Conservation (phyloP, 495 filamentous ascomycete genomes). For the Xylaria nigripes region DNA sequence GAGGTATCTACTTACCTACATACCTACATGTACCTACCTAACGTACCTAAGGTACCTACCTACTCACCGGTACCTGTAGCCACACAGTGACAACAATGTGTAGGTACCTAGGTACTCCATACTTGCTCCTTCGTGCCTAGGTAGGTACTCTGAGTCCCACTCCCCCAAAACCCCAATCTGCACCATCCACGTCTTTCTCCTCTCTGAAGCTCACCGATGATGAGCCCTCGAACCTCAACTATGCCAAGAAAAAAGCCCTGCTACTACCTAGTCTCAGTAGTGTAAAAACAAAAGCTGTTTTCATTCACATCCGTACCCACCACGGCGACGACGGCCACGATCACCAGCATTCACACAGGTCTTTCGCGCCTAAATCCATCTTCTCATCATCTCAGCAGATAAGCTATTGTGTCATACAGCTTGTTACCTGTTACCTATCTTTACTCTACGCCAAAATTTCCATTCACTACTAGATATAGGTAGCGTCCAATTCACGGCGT, state of each 20-base stretch:
- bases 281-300: constrained; percentile 15
- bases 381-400: background rate
- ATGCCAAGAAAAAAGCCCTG: constrained; percentile 40
- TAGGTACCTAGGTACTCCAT: no score
- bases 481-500: background rate
- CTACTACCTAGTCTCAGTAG: constrained; percentile 22
- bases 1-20: no score
- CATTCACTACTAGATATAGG: background rate
- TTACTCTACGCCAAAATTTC: background rate
- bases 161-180: background rate
- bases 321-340: background rate
- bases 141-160: background rate
- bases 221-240: constrained; percentile 26
- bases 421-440: background rate
- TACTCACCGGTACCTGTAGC: background rate
- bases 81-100: background rate
- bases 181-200: constrained; percentile 20
- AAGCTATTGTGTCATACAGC: background rate
- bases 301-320: background rate
- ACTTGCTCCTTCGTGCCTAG: no score
- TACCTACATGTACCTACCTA: no score
- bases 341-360: background rate
- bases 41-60: no score
- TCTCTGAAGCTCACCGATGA: constrained; percentile 18
- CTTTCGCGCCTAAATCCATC: background rate